Evolutionary conservation across 352 stramenopile species (phyloP), one percentile per base, ranked within the genome.

Genomic region (Peronospora destructor): DNA sequence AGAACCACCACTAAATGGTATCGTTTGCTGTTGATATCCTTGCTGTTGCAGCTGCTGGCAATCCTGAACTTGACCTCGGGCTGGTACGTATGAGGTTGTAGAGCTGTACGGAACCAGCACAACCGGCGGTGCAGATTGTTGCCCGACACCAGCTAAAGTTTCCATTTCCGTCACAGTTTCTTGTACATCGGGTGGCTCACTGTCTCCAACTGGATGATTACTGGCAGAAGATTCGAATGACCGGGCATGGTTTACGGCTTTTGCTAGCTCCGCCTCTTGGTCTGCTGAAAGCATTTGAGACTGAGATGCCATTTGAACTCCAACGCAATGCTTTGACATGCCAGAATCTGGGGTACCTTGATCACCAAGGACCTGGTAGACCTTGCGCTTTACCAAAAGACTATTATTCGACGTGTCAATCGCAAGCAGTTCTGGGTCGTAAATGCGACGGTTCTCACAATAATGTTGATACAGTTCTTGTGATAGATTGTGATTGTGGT

Each of bases 401-500:
- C 48, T 44, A 30, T 59, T 66, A 19, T 53, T 79, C 13, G 61
- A 66, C 25, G 66, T 54, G 36, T 85, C 68, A 23, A 90, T 87
- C 8, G 65, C 49, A 5, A 90, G 68, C 4, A 90, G 48, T 11
- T 87, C 72, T 0, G 72, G 74, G 48, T 90, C 72, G 44, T 87
- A 90, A 40, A 90, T 90, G 7, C 78, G 72, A 2, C 78, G 76
- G 30, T 90, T 90, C 41, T 86, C 74, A 44, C 78, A 70, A 17
- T 90, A 90, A 42, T 90, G 74, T 21, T 85, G 70, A 28, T 83
- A 85, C 21, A 90, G 47, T 36, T 79, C 78, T 12, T 65, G 61
- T 5, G 78, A 90, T n/a, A 90, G 53, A 38, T 86, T 90, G 55
- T 90, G 78, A 45, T 90, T 90, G 53, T 90, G 78, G 36, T 86